These are phyloP conservation scores for Linnemannia elongata DNA, from an alignment of 192 early-diverging fungal genomes.

Conservation along the genomic window DNA sequence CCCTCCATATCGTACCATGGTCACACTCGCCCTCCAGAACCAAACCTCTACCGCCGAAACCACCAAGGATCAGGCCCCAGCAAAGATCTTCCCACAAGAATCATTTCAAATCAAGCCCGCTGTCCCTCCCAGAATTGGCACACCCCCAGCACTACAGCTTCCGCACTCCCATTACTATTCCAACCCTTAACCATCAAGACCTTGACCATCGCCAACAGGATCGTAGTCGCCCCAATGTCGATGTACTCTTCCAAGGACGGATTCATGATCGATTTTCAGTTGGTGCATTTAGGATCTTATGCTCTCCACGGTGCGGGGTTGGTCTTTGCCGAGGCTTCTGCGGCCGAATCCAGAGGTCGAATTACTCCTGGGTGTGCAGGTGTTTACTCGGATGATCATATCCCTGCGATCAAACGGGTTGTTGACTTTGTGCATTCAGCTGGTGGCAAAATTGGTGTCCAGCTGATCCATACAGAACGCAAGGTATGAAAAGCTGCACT, in stretches of 20 bases:
- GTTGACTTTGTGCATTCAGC: slow-evolving; percentile 74
- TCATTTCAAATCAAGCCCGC: slow-evolving; percentile 23
- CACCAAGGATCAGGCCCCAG: neutral
- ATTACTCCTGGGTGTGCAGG: slow-evolving; percentile 84
- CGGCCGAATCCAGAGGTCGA: slow-evolving; percentile 79
- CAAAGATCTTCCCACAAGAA: slow-evolving; percentile 29
- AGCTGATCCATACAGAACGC: slow-evolving; percentile 86
- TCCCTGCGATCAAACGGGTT: slow-evolving; percentile 69
- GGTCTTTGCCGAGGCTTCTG: slow-evolving; percentile 83
- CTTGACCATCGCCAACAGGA: slow-evolving; percentile 80
- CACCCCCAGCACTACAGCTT: slow-evolving; percentile 32
- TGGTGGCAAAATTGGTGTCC: slow-evolving; percentile 73
- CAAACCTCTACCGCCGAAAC: neutral
- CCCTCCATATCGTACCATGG: neutral
- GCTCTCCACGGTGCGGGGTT: slow-evolving; percentile 84
- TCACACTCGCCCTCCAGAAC: neutral
- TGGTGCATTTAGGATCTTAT: slow-evolving; percentile 73
- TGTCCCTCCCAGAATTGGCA: slow-evolving; percentile 16
- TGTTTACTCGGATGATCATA: slow-evolving; percentile 86
- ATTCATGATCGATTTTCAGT: slow-evolving; percentile 74
- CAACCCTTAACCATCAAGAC: slow-evolving; percentile 75
- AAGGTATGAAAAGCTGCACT: slow-evolving; percentile 58
- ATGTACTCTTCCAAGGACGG: slow-evolving; percentile 80
- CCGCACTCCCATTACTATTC: slow-evolving; percentile 62
- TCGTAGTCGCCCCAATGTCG: slow-evolving; percentile 88